phyloP scores from a whole-genome alignment of 441 rosid genomes.

The Jatropha podagrica region DNA sequence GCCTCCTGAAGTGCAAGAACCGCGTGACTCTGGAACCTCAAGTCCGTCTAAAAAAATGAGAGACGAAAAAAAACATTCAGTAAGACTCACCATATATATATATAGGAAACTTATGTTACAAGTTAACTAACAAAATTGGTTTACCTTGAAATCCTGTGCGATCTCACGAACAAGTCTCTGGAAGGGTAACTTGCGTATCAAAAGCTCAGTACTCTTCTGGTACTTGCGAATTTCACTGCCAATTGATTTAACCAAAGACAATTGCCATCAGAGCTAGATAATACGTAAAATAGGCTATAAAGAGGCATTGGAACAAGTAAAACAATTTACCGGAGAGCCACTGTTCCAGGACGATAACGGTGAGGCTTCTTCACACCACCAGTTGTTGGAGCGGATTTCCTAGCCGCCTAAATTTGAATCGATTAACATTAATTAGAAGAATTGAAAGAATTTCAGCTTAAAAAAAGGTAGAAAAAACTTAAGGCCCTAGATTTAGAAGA shows the following conservation, averaged over 20 bases:
- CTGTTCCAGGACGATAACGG: conserved; percentile 68
- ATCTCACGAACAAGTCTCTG: conserved; percentile 67
- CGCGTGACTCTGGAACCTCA: conserved; percentile 77
- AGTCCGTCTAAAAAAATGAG: conserved; percentile 41
- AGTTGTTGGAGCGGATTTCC: conserved; percentile 67
- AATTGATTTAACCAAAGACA: background rate
- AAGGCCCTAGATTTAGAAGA: background rate
- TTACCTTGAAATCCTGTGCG: conserved; percentile 63
- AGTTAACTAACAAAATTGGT: background rate
- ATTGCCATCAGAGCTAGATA: background rate
- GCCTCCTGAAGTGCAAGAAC: conserved; percentile 75
- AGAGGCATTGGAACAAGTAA: background rate
- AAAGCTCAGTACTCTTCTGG: conserved; percentile 59
- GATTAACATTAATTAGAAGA: background rate
- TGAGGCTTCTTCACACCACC: conserved; percentile 80
- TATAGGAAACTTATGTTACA: background rate
- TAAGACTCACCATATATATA: accelerated
- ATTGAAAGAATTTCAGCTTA: background rate
- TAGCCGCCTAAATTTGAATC: conserved; percentile 42
- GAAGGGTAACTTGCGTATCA: conserved; percentile 63
- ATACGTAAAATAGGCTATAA: background rate
- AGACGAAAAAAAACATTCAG: too few relatives aligned
- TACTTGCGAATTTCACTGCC: conserved; percentile 55
- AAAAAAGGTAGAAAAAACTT: background rate
- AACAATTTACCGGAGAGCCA: conserved; percentile 52